These are phyloP conservation scores for Geranium rotundifolium DNA, from an alignment of 345 rosid species.

Conservation along the genomic window DNA sequence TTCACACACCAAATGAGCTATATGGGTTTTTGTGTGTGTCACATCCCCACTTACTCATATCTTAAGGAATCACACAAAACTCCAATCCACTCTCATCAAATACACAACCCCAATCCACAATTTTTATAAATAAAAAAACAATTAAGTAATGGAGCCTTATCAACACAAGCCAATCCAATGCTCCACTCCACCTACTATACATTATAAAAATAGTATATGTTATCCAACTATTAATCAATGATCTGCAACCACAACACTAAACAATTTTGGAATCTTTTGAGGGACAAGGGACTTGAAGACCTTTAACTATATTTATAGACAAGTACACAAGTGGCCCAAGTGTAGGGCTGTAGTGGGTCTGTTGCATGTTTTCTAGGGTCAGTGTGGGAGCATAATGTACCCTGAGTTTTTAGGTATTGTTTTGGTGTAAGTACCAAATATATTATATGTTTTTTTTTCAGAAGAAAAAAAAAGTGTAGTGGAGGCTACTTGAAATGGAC, in stretches of 20 bases:
- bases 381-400: background rate
- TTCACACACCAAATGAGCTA: background rate
- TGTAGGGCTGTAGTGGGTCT: background rate
- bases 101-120: background rate
- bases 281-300: background rate
- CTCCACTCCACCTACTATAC: background rate
- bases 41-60: background rate
- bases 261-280: background rate
- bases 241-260: background rate
- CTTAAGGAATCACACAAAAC: background rate
- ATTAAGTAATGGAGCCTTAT: slow-evolving; percentile 7
- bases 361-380: background rate
- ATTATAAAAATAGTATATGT: background rate
- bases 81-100: background rate
- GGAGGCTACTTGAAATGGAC: background rate
- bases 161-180: background rate
- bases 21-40: background rate
- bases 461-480: too few relatives aligned
- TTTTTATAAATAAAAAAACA: background rate
- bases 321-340: background rate
- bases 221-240: background rate
- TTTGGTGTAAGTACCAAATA: background rate
- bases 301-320: too few relatives aligned
- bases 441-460: too few relatives aligned
- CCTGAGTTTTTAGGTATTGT: background rate